These are phyloP conservation scores for Tephrocybe sp. DNA, from an alignment of 768 basidiomycete genomes.

Conservation along the genomic window DNA sequence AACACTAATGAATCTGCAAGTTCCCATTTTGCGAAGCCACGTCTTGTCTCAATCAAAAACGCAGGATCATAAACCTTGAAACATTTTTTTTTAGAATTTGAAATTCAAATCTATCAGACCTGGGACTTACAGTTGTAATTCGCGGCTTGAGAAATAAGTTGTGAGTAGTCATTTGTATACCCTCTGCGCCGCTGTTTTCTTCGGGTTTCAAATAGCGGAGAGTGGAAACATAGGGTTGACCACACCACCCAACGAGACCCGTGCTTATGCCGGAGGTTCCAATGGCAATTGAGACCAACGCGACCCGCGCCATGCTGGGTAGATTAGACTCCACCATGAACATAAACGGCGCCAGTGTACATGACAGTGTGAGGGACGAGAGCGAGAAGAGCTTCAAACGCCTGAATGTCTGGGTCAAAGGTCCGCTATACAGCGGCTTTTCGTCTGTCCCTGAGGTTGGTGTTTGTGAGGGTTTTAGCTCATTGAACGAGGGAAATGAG, in stretches of 20 bases:
- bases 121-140: constrained; percentile 53
- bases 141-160: constrained; percentile 57
- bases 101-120: background rate
- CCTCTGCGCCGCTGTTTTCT: constrained; percentile 41
- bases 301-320: constrained; percentile 63
- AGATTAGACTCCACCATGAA: constrained; percentile 78
- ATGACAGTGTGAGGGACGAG: constrained; percentile 68
- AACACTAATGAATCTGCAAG: constrained; percentile 55
- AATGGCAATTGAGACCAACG: constrained; percentile 67
- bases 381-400: constrained; percentile 83
- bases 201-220: constrained; percentile 51
- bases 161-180: constrained; percentile 68
- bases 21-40: constrained; percentile 82
- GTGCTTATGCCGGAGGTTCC: constrained; percentile 75
- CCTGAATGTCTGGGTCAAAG: constrained; percentile 68
- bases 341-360: constrained; percentile 73
- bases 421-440: constrained; percentile 61
- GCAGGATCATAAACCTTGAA: constrained; percentile 64
- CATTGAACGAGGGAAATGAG: constrained; percentile 1
- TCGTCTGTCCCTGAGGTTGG: constrained; percentile 11
- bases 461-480: constrained; percentile 3
- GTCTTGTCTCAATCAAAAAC: constrained; percentile 62
- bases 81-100: background rate
- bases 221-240: constrained; percentile 68
- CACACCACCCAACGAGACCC: constrained; percentile 66